Base-by-base conservation (phyloP, 2,329 filamentous ascomycete species). In the Zymoseptoria passerinii region DNA sequence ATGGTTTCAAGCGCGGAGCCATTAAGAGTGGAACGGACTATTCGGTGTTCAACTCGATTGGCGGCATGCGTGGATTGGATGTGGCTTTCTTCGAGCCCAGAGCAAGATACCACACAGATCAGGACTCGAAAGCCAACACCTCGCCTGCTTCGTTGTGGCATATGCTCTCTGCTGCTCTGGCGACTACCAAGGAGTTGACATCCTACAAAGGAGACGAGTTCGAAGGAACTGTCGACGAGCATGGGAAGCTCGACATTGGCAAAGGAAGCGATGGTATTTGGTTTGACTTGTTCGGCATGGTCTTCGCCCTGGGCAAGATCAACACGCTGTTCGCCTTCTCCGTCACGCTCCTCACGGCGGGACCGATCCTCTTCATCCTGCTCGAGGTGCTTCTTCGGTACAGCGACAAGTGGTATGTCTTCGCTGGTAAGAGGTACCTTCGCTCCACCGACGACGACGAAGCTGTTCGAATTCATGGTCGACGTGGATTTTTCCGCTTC, bases 11-110 rank as follows among this genome's bases (percentile, higher is more conserved):
- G 59, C 76, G 83, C 44, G 87, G 89, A 0, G 76, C 90, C 52
- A 86, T 99, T 53, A 81, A 85, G 60, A 96, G 91, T 69, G 86
- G 89, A 65, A 99, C 94, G 0, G 94, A 97, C 71, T 97, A 94
- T 72, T 81, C 87, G 50, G 83, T 97, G 50, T 95, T 96, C 69
- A 82, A 88, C 59, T 84, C 84, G 8, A 80, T 84, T 55, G 82
- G 90, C 59, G 92, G 91, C 4, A 83, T 95, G 70, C 87, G 92
- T 55, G 94, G 94, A 1, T 79, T 97, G 48, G 94, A 99, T 71
- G 82, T 97, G 59, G 91, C 94, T 6, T 99, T 97, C 74, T 92
- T 90, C 76, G 84, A 86, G 64, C 92, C 92, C 1, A 82, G 94
- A 55, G 83, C 90, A 19, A 80, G 89, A 58, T 99, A 99, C 68